phyloP scores from a whole-genome alignment of 345 rosid species.

The Eucalyptus regnans region DNA sequence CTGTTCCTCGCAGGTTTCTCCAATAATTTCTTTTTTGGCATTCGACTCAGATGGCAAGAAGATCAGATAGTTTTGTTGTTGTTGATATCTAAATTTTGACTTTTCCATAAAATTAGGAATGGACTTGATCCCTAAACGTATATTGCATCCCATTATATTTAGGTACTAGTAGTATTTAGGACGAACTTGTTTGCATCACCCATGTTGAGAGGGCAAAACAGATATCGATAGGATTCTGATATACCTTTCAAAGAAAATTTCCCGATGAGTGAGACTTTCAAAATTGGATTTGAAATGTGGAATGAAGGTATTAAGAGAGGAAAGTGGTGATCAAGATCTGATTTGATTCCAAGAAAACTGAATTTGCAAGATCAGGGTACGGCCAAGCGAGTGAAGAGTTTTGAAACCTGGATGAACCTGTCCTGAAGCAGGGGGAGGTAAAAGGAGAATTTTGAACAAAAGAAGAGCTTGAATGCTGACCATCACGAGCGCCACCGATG shows the following conservation, averaged over 20 bases:
- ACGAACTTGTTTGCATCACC: not conserved
- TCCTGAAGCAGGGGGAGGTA: no score
- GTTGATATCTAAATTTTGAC: no score
- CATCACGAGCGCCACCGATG: not conserved
- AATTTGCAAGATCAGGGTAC: not conserved
- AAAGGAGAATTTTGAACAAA: no score
- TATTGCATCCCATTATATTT: not conserved
- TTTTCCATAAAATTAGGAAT: no score
- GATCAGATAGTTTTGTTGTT: not conserved
- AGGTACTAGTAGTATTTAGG: not conserved
- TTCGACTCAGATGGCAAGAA: not conserved
- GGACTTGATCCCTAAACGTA: not conserved
- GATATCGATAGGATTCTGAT: not conserved
- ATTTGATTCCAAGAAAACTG: not conserved
- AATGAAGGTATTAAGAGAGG: not conserved
- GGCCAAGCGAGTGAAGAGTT: no score
- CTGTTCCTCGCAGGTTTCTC: not conserved
- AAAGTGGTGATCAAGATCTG: not conserved
- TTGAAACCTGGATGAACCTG: no score
- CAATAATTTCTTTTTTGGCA: not conserved
- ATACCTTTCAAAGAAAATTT: no score
- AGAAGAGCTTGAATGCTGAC: not conserved
- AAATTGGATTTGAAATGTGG: not conserved
- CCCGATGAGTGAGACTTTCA: accelerated
- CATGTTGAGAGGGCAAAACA: not conserved